phyloP scores from a whole-genome alignment of 2,329 filamentous ascomycete genomes.

The Monilinia aucupariae region DNA sequence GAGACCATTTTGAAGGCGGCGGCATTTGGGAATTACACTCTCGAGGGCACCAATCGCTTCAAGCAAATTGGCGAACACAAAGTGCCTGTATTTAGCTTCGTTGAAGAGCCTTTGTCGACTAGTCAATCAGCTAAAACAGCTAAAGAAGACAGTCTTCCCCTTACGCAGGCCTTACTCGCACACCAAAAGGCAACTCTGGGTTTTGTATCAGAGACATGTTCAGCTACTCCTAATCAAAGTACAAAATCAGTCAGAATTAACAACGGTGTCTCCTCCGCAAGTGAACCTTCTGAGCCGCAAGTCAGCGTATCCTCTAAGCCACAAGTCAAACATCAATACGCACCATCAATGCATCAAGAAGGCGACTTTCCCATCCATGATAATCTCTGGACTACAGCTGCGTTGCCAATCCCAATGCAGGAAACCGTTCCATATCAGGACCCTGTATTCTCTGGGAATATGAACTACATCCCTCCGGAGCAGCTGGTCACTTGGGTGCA shows the following conservation, averaged over 20 bases:
- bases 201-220: background rate
- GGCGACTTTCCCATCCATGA: background rate
- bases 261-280: background rate
- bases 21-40: background rate
- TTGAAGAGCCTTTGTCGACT: background rate
- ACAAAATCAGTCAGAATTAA: background rate
- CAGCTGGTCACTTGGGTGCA: constrained; percentile 1
- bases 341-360: background rate
- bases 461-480: background rate
- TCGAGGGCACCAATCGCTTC: background rate
- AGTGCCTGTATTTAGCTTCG: background rate
- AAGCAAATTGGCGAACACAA: background rate
- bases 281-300: background rate
- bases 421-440: background rate
- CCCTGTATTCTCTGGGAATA: background rate
- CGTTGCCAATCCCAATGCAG: background rate
- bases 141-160: background rate
- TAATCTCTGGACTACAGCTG: background rate
- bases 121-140: background rate
- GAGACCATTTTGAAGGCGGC: constrained; percentile 67
- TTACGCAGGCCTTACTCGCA: background rate
- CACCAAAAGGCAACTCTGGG: constrained; percentile 1
- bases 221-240: background rate
- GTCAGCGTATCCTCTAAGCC: background rate
- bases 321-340: background rate